Conservation (phyloP, 108 stramenopile species). For the Asterionellopsis glacialis region DNA sequence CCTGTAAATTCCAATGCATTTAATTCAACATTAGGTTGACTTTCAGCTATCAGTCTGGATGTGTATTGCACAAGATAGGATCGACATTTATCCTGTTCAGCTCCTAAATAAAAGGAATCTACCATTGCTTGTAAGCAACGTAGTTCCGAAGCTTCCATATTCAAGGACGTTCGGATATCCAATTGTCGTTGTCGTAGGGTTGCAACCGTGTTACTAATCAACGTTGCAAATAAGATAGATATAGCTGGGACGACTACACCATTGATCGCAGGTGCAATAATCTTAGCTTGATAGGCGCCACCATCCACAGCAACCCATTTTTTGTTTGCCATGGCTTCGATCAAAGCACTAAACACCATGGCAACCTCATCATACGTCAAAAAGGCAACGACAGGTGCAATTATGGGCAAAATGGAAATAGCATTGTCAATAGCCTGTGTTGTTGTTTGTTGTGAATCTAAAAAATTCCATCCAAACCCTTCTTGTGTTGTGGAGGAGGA, state of each 20-base stretch:
- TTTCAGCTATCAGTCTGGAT: constrained; percentile 53
- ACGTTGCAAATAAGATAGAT: constrained; percentile 36
- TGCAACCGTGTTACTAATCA: constrained; percentile 25
- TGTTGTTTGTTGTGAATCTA: no score
- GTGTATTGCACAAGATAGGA: constrained; percentile 56
- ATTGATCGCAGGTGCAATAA: constrained; percentile 38
- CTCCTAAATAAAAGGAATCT: constrained; percentile 24
- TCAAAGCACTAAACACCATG: constrained; percentile 2
- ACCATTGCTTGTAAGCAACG: constrained; percentile 42
- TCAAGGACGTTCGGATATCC: constrained; percentile 11
- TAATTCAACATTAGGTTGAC: constrained; percentile 28
- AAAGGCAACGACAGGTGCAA: constrained; percentile 36
- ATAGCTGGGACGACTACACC: constrained; percentile 39
- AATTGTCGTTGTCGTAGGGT: constrained; percentile 24
- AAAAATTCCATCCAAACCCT: no score
- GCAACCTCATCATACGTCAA: constrained; percentile 30
- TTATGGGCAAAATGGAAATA: constrained; percentile 5
- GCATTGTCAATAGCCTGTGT: no score
- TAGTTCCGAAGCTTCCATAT: constrained; percentile 64
- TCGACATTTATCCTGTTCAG: constrained; percentile 25
- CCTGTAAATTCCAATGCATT: constrained; percentile 30
- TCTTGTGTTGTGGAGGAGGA: no score
- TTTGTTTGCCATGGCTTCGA: constrained; percentile 21
- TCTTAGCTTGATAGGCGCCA: constrained; percentile 31
- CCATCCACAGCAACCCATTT: constrained; percentile 75